Percentiles rank a stretch among this genome's conserved stretches.
phyloP scores from a whole-genome alignment of 192 early-diverging fungal genomes.

The Powellomyces hirtus region DNA sequence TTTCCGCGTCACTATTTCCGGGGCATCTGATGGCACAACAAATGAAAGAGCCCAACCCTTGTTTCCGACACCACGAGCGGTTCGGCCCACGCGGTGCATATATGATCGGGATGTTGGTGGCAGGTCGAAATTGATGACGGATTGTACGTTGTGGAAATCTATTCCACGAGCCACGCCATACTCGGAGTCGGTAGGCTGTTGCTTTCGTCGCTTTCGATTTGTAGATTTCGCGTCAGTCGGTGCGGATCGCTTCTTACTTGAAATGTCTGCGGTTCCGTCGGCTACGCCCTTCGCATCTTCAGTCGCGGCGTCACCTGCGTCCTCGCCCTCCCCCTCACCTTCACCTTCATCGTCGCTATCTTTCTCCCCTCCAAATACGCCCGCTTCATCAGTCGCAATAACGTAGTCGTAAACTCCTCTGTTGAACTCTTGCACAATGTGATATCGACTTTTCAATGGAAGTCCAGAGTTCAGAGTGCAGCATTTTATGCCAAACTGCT shows the following conservation, averaged over 20 bases:
- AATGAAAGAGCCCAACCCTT: constrained; percentile 89
- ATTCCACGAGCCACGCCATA: constrained; percentile 96
- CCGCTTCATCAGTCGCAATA: constrained; percentile 92
- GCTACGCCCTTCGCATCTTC: constrained; percentile 19
- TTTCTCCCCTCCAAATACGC: constrained; percentile 45
- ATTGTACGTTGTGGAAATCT: constrained; percentile 88
- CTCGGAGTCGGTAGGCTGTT: constrained; percentile 68
- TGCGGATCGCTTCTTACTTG: background rate
- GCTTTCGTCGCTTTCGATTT: constrained; percentile 27
- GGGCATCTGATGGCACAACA: constrained; percentile 51
- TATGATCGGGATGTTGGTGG: constrained; percentile 82
- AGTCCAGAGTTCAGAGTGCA: constrained; percentile 95
- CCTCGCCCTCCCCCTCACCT: constrained; percentile 30
- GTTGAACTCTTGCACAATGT: constrained; percentile 97
- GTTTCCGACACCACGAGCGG: constrained; percentile 83
- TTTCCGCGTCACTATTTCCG: constrained; percentile 23
- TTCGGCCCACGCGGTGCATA: constrained; percentile 92
- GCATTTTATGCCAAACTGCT: constrained; percentile 90
- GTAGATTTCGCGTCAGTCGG: background rate
- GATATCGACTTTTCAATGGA: constrained; percentile 82
- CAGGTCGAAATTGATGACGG: constrained; percentile 98
- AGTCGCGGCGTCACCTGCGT: background rate
- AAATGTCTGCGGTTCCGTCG: constrained; percentile 28
- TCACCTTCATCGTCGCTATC: constrained; percentile 50
- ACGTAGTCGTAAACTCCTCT: constrained; percentile 92